Conservation (phyloP, 495 filamentous ascomycete species). For the Penicillium samsonianum region DNA sequence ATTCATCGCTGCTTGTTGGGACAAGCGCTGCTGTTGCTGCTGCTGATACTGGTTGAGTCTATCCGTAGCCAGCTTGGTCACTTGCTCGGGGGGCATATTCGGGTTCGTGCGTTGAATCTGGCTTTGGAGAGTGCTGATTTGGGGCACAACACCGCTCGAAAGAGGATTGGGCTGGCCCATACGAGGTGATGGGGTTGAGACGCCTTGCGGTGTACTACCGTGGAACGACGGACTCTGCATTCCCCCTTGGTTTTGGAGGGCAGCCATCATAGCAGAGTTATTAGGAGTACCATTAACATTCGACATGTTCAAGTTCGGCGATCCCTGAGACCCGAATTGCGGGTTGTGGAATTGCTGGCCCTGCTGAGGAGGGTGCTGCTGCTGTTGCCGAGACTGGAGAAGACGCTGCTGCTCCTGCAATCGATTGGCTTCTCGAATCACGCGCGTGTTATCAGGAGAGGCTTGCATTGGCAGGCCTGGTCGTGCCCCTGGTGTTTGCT, state of each 20-base stretch:
- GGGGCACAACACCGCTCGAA: constrained; percentile 55
- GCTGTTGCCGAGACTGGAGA: constrained; percentile 64
- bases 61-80: constrained; percentile 62
- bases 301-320: constrained; percentile 43
- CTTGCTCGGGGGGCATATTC: constrained; percentile 56
- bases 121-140: constrained; percentile 52
- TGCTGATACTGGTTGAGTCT: constrained; percentile 56
- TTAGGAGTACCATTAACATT: constrained; percentile 57
- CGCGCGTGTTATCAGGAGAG: constrained; percentile 53
- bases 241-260: constrained; percentile 50
- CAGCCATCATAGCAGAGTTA: constrained; percentile 53
- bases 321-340: constrained; percentile 46
- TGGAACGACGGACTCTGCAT: constrained; percentile 54
- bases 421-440: constrained; percentile 61
- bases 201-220: constrained; percentile 42
- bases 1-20: constrained; percentile 62
- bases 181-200: constrained; percentile 53
- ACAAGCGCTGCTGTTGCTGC: constrained; percentile 55
- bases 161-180: constrained; percentile 54
- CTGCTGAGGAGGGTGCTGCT: constrained; percentile 46
- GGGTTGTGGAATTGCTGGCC: constrained; percentile 45
- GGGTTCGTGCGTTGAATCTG: constrained; percentile 58
- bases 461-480: constrained; percentile 59
- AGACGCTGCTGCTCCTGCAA: constrained; percentile 66
- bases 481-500: constrained; percentile 57